Evolutionary conservation across 225 moss, liverwort and hornwort genomes (phyloP).

Genomic region (Anthoceros angustus): DNA sequence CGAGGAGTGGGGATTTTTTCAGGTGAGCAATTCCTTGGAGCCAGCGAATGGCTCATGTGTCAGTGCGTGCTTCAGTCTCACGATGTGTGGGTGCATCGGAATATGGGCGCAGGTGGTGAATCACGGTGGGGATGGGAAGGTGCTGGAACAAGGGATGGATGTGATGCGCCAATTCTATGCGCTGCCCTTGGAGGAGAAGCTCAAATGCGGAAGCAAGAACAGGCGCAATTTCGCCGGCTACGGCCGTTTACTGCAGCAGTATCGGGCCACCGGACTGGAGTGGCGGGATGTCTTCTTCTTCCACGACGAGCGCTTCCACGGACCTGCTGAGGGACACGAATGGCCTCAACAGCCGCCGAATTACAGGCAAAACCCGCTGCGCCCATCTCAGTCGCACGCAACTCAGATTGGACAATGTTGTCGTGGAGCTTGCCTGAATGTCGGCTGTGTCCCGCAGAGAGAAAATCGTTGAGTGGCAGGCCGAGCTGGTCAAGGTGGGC

Average conservation of each 20-base stretch:
- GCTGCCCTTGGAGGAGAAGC: not conserved
- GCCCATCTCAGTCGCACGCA: not conserved
- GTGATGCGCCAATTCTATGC: not conserved
- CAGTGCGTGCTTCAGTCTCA: too few relatives aligned
- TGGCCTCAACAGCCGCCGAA: not conserved
- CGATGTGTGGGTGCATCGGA: not conserved
- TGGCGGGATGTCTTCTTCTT: not conserved
- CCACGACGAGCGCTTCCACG: not conserved
- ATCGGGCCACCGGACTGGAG: not conserved
- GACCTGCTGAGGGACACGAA: slow-evolving; percentile 1
- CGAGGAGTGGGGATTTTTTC: slow-evolving; percentile 1
- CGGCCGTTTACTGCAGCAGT: not conserved
- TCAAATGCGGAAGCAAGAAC: not conserved
- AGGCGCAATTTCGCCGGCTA: not conserved
- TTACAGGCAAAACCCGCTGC: not conserved
- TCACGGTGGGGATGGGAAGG: not conserved
- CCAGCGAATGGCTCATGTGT: too few relatives aligned
- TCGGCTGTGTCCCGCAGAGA: not conserved
- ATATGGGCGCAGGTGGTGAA: not conserved
- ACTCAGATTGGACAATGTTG: not conserved
- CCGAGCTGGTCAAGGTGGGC: not conserved
- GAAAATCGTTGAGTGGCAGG: not conserved
- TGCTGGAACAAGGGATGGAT: slow-evolving; percentile 2
- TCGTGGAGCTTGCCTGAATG: not conserved
- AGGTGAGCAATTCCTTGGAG: not conserved